Conservation (phyloP, 75 land plant species). For the Larix kaempferi region DNA sequence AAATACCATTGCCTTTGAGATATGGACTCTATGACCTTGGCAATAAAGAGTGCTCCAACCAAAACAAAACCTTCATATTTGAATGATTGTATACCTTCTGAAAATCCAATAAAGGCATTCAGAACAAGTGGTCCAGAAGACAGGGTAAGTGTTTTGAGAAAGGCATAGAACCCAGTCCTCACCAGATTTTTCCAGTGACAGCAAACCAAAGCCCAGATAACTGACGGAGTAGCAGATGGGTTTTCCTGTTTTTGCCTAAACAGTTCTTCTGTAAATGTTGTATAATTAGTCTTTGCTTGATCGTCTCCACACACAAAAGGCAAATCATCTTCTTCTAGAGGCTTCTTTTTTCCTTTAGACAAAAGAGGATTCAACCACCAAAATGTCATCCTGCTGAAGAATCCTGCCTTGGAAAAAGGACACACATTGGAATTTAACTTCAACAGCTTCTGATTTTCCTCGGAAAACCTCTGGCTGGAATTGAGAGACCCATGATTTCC, state of each 20-base stretch:
- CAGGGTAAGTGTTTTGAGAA: slow-evolving; percentile 44
- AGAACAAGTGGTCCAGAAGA: slow-evolving; percentile 68
- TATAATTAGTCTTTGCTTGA: slow-evolving; percentile 23
- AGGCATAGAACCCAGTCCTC: slow-evolving; percentile 55
- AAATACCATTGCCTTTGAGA: slow-evolving; percentile 35
- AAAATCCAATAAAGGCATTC: slow-evolving; percentile 54
- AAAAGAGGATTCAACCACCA: slow-evolving; percentile 84
- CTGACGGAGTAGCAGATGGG: slow-evolving; percentile 21
- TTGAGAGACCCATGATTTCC: neutral
- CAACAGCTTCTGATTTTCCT: neutral
- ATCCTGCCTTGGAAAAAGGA: slow-evolving; percentile 53
- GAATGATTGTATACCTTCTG: slow-evolving; percentile 39
- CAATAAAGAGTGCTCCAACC: slow-evolving; percentile 14
- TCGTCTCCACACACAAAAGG: slow-evolving; percentile 47
- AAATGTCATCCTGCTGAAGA: slow-evolving; percentile 57
- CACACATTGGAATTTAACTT: slow-evolving; percentile 13
- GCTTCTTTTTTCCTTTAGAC: slow-evolving; percentile 44
- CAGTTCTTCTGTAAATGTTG: neutral
- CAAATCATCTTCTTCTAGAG: slow-evolving; percentile 52
- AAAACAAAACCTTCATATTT: slow-evolving; percentile 36
- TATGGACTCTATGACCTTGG: slow-evolving; percentile 17
- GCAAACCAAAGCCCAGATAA: slow-evolving; percentile 26
- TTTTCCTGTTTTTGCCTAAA: slow-evolving; percentile 7
- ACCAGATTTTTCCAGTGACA: slow-evolving; percentile 51
- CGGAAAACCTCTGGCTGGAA: neutral